Percentiles rank a stretch among this genome's conserved stretches.
Evolutionary conservation across 2,329 filamentous ascomycete species (phyloP).

Genomic region (Coleophoma cylindrospora): DNA sequence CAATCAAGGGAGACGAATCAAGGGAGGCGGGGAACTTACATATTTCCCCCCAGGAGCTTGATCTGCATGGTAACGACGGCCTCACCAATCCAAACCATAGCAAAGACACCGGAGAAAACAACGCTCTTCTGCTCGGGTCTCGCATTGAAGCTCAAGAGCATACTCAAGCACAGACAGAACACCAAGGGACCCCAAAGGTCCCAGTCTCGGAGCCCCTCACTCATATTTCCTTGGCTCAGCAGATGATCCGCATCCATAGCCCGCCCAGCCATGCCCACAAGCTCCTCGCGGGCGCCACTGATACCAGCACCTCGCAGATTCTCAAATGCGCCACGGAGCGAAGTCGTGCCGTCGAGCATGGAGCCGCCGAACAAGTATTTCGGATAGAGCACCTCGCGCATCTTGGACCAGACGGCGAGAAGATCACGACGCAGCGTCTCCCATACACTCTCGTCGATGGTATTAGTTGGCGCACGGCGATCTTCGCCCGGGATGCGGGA

Average conservation of each 20-base stretch:
- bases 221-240: slow-evolving; percentile 66
- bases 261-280: slow-evolving; percentile 54
- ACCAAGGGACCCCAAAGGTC: slow-evolving; percentile 96
- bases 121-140: slow-evolving; percentile 74
- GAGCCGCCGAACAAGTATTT: slow-evolving; percentile 79
- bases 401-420: slow-evolving; percentile 93
- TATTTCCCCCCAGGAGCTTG: slow-evolving; percentile 91
- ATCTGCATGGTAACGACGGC: slow-evolving; percentile 97
- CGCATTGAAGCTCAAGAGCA: slow-evolving; percentile 82
- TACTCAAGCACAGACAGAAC: slow-evolving; percentile 84
- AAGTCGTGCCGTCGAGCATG: slow-evolving; percentile 53
- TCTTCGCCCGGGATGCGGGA: slow-evolving; percentile 91
- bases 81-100: slow-evolving; percentile 94
- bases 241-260: slow-evolving; percentile 60
- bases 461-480: slow-evolving; percentile 81
- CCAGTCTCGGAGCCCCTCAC: slow-evolving; percentile 88
- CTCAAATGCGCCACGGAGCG: slow-evolving; percentile 55
- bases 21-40: slow-evolving; percentile 57
- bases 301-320: slow-evolving; percentile 55
- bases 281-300: slow-evolving; percentile 55
- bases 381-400: slow-evolving; percentile 94
- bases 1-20: neutral
- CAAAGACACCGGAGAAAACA: slow-evolving; percentile 95
- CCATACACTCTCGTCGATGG: slow-evolving; percentile 97
- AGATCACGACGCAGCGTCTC: slow-evolving; percentile 91